Evolutionary conservation across 2,329 filamentous ascomycete species (phyloP).

Genomic region (Hymenoscyphus scutula): DNA sequence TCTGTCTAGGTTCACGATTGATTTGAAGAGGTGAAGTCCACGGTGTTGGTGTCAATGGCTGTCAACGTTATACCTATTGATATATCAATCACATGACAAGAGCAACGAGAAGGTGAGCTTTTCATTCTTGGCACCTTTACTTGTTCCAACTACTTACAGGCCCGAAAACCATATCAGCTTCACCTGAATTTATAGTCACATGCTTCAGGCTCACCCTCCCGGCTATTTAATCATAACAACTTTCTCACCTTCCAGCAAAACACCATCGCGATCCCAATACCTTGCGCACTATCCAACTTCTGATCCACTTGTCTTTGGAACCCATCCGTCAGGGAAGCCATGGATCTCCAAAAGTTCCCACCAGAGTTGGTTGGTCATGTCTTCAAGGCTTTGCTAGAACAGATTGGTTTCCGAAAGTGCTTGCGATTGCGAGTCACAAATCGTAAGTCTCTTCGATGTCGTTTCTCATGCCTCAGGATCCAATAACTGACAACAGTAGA

Average conservation of each 20-base stretch:
- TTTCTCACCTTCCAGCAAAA: neutral
- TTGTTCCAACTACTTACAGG: too few species aligned
- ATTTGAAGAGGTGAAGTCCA: too few species aligned
- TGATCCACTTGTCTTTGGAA: neutral
- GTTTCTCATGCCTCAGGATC: neutral
- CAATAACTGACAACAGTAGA: neutral
- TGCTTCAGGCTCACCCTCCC: too few species aligned
- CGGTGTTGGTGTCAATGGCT: too few species aligned
- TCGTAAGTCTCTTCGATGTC: neutral
- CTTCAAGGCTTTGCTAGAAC: neutral
- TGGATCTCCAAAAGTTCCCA: neutral
- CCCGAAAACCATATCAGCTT: too few species aligned
- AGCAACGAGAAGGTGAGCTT: too few species aligned
- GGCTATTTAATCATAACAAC: neutral
- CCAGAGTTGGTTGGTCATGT: neutral
- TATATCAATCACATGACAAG: too few species aligned
- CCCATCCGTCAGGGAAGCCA: neutral
- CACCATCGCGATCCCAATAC: neutral
- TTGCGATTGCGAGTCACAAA: neutral
- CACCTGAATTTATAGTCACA: too few species aligned
- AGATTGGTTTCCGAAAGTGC: neutral
- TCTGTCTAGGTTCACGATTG: too few species aligned
- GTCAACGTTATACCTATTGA: too few species aligned
- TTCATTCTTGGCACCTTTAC: too few species aligned
- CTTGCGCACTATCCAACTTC: neutral